Evolutionary conservation across 345 rosid species (phyloP).

Genomic region (Mangifera indica): DNA sequence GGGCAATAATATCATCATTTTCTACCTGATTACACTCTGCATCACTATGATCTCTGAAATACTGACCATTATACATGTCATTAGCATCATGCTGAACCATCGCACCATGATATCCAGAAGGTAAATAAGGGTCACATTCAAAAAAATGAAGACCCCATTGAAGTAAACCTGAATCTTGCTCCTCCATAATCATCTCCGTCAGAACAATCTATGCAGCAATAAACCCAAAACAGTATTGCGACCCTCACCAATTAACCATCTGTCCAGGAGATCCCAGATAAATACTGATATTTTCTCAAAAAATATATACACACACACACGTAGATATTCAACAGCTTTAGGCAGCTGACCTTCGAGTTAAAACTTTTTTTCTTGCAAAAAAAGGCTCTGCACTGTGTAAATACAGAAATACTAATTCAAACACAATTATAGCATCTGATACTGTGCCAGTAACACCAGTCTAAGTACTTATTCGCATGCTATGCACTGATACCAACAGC

Average conservation of each 20-base stretch:
- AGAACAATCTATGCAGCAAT: conserved; percentile 4
- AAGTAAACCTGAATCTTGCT: conserved; percentile 33
- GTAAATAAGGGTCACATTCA: conserved; percentile 44
- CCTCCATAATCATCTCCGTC: neutral
- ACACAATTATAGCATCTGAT: neutral
- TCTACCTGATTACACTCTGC: conserved; percentile 55
- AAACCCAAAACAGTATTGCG: conserved; percentile 8
- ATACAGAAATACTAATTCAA: neutral
- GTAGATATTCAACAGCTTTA: neutral
- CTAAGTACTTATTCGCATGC: neutral
- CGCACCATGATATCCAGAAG: conserved; percentile 53
- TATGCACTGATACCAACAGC: neutral
- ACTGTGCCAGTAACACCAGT: neutral
- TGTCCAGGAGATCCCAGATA: neutral
- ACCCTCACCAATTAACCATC: neutral
- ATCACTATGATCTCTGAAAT: conserved; percentile 46
- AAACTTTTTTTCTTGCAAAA: neutral
- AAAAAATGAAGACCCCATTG: conserved; percentile 65
- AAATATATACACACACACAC: too few species aligned
- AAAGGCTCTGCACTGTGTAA: neutral
- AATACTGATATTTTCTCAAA: conserved; percentile 1
- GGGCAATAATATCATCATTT: conserved; percentile 86
- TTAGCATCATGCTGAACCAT: conserved; percentile 39
- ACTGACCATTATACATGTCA: conserved; percentile 33
- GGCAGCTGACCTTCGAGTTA: neutral